These are phyloP conservation scores for Globisporangium spiculum DNA, from an alignment of 352 stramenopile genomes.

Conservation along the genomic window DNA sequence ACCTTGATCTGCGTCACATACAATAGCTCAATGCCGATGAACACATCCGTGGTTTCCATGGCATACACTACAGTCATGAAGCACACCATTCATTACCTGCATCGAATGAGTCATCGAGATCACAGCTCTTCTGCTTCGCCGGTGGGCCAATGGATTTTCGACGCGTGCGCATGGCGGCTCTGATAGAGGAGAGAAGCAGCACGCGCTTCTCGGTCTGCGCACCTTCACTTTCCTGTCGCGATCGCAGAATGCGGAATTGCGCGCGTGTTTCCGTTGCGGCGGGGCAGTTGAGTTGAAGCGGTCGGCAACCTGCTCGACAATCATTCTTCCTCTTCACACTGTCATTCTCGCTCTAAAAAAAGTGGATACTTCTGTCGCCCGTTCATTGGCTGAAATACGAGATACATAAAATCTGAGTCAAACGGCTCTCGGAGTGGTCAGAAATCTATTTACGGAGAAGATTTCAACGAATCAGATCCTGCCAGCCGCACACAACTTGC, in stretches of 20 bases:
- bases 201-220: neutral
- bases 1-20: neutral
- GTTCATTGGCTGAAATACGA: slow-evolving; percentile 8
- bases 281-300: neutral
- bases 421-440: slow-evolving; percentile 12
- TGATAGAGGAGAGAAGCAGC: neutral
- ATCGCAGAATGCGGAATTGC: slow-evolving; percentile 11
- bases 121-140: slow-evolving; percentile 25
- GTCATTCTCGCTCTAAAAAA: slow-evolving; percentile 8
- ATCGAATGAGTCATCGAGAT: slow-evolving; percentile 31
- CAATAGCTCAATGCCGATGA: neutral
- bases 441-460: slow-evolving; percentile 24
- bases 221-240: neutral
- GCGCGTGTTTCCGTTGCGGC: neutral
- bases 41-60: neutral
- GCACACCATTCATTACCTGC: slow-evolving; percentile 10
- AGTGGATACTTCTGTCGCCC: neutral
- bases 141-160: neutral
- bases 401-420: slow-evolving; percentile 5
- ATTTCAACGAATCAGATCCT: slow-evolving; percentile 41
- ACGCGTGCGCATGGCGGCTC: neutral
- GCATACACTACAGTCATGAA: neutral
- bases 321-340: neutral
- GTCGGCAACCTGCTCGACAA: neutral
- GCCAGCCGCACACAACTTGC: slow-evolving; percentile 13